These are phyloP conservation scores for Hericium coralloides DNA, from an alignment of 768 basidiomycete genomes.

Conservation along the genomic window DNA sequence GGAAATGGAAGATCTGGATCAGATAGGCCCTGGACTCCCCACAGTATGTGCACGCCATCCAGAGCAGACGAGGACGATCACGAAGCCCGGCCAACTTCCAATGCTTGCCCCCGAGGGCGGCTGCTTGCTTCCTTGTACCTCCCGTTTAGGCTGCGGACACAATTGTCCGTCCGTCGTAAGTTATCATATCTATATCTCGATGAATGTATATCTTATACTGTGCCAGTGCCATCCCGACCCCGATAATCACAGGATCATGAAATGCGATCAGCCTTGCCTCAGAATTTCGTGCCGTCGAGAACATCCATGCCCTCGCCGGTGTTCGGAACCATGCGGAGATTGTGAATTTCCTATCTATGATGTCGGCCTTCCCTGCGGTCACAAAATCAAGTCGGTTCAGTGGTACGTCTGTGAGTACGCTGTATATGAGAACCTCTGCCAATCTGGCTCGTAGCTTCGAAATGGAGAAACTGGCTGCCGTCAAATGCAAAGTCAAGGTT, in stretches of 20 bases:
- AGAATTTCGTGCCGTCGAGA: slow-evolving; percentile 13
- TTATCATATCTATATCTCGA: neutral
- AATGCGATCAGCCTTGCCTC: slow-evolving; percentile 18
- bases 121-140: slow-evolving; percentile 22
- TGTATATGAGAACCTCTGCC: neutral
- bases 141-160: slow-evolving; percentile 22
- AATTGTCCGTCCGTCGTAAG: slow-evolving; percentile 20
- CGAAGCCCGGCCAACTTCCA: slow-evolving; percentile 9
- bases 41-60: slow-evolving; percentile 13
- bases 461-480: slow-evolving; percentile 14
- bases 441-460: slow-evolving; percentile 14
- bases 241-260: slow-evolving; percentile 14
- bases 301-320: slow-evolving; percentile 20
- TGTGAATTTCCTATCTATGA: slow-evolving; percentile 19
- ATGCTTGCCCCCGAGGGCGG: slow-evolving; percentile 18
- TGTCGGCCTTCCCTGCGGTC: slow-evolving; percentile 22
- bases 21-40: slow-evolving; percentile 4
- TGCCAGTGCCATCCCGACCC: slow-evolving; percentile 16
- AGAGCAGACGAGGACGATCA: neutral
- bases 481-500: slow-evolving; percentile 19
- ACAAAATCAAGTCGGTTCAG: slow-evolving; percentile 11
- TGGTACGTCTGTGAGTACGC: slow-evolving; percentile 16
- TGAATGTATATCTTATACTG: neutral
- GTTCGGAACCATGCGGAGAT: slow-evolving; percentile 20
- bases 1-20: slow-evolving; percentile 41